Evolutionary conservation across 768 basidiomycete species (phyloP), one percentile per base, ranked within the genome.

Genomic region (Tremella mesenterica): DNA sequence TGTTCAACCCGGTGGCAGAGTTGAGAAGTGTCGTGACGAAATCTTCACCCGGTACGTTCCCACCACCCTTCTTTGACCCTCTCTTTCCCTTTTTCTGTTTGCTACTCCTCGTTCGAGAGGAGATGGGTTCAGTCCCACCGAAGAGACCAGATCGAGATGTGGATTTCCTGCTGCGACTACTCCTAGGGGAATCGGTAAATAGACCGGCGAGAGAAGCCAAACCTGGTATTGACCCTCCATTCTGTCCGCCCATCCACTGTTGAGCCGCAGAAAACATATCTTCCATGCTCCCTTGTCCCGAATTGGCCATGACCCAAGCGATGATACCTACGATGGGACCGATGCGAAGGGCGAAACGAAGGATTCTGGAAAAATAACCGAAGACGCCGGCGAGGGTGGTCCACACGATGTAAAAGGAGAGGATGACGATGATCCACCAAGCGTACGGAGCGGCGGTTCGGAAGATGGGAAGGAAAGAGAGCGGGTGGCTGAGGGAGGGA

Each of bases 381-480:
- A 69, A 54, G 21, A 64, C 29, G 0, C 53, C 55, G 2, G 59
- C 30, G 38, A 66, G 25, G 29, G 55, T 56, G 21, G 56, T 51
- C 54, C 57, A 66, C 7, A 69, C 57, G 45, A 69, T 64, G 46
- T 62, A 69, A 23, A 60, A 52, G 1, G 67, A 61, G 13, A 67
- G 43, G 34, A 72, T 21, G 38, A 64, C 60, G 36, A 68, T 52
- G 8, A 65, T 34, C 16, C 46, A 60, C 38, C 56, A 49, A 27
- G 58, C 48, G 31, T 61, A 64, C 0, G 60, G 63, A 26, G 54
- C 29, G n/a, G 61, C 21, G 27, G 56, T 33, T 20, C 56, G 51
- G 44, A 68, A 30, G 30, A 60, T 30, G 21, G 66, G 60, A 31
- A 64, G 41, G 44, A 64, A 58, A 20, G 63, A 61, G 14, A 43